Evolutionary conservation across 306 rosid genomes (phyloP).

Genomic region (Argentina anserina): DNA sequence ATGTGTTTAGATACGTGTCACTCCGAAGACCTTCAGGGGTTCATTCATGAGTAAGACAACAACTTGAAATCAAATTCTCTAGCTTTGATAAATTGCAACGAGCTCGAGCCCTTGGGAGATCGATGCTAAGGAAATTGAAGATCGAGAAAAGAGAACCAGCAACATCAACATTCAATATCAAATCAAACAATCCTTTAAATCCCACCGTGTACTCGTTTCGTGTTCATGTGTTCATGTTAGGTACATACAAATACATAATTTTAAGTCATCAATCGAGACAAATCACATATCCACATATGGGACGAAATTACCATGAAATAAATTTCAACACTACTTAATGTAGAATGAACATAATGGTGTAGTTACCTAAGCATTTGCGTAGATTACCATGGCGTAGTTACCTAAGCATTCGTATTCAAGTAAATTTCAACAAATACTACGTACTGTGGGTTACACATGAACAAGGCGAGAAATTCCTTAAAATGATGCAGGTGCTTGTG

Average conservation of each 20-base stretch:
- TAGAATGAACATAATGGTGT: no score
- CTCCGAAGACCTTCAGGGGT: not conserved
- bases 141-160: not conserved
- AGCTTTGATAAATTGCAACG: not conserved
- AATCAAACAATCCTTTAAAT: not conserved
- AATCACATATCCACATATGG: no score
- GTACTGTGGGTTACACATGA: no score
- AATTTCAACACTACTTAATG: no score
- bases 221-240: not conserved
- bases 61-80: not conserved
- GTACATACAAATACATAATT: not conserved
- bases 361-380: no score
- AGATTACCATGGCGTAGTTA: no score
- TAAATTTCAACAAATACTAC: no score
- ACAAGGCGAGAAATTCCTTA: no score
- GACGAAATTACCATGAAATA: no score
- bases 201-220: not conserved
- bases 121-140: not conserved
- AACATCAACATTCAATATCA: not conserved
- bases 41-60: not conserved
- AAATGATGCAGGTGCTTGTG: not conserved
- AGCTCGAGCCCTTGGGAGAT: not conserved
- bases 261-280: no score
- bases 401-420: no score
- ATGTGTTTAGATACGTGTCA: not conserved